Evolutionary conservation across 805 yeast species (phyloP).

Genomic region (Cyberlindnera maritima): DNA sequence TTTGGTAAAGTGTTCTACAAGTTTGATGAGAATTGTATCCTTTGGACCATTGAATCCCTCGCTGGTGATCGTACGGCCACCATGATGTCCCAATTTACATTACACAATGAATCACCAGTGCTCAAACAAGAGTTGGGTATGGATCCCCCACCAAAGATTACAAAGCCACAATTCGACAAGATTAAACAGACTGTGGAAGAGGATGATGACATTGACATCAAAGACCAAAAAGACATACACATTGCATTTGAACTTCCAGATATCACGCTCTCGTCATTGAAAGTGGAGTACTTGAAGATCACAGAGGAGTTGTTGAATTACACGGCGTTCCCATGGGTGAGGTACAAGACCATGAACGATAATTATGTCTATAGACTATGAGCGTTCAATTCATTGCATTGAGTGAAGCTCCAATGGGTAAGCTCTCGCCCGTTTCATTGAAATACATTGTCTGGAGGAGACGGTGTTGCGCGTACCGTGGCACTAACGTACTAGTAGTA

Average conservation of each 20-base stretch:
- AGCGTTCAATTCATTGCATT: no score
- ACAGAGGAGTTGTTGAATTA: slow-evolving; percentile 55
- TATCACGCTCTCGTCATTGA: slow-evolving; percentile 62
- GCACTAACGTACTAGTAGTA: no score
- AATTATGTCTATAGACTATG: slow-evolving; percentile 30
- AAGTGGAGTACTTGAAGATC: slow-evolving; percentile 63
- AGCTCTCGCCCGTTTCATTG: no score
- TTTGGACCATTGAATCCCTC: slow-evolving; percentile 70
- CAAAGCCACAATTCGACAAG: slow-evolving; percentile 23
- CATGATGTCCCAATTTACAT: slow-evolving; percentile 54
- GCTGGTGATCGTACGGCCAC: slow-evolving; percentile 55
- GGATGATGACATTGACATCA: slow-evolving; percentile 7
- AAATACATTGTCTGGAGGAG: no score
- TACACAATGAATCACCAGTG: slow-evolving; percentile 22
- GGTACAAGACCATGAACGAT: slow-evolving; percentile 47
- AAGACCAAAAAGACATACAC: slow-evolving; percentile 34
- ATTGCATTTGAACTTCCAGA: slow-evolving; percentile 65
- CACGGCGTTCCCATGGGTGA: slow-evolving; percentile 78
- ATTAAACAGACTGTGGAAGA: slow-evolving; percentile 19
- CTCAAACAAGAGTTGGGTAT: slow-evolving; percentile 22
- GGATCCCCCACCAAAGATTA: slow-evolving; percentile 29
- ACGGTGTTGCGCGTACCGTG: no score
- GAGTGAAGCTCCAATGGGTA: no score
- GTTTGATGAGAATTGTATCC: slow-evolving; percentile 62
- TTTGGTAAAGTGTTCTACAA: slow-evolving; percentile 69